Evolutionary conservation across 805 yeast species (phyloP), one percentile per base, ranked within the genome.

Genomic region (Metschnikowia continentalis): DNA sequence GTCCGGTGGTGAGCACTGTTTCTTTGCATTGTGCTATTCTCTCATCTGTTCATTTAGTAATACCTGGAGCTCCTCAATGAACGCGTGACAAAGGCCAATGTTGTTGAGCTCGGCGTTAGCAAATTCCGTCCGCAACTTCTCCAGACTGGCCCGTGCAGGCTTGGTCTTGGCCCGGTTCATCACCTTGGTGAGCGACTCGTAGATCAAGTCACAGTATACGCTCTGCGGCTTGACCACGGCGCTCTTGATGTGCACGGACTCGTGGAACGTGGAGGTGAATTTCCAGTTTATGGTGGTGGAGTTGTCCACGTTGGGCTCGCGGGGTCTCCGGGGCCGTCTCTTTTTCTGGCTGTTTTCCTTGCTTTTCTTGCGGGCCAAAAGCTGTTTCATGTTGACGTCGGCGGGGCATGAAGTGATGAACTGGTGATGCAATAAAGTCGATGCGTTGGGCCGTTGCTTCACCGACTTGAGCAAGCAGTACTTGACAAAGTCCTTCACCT

Each of bases 391-490:
- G 37, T 51, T 49, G 36, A 49, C 55, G 33, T 49, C 60, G 1
- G 36, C 20, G 6, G 55, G 50, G 35, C 61, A 50, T 6, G 60
- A 36, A 44, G 69, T 72, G 17, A 86, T 67, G 60, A 84, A 85
- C 46, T 74, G 73, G 45, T 76, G 78, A 41, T 75, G 76, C 51
- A 88, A 68, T 43, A 94, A 70, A 13, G 71, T 68, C 0, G 64
- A 53, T 0, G 92, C 88, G 15, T 80, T 66, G 0, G 92, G 90
- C 55, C 98, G 76, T 50, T 72, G 62, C 2, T 54, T 54, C 1
- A 96, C 94, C 53, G 82, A 80, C 64, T 85, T 89, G 19, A 76
- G 67, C 52, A 92, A 69, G 63, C 97, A 90, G 44, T 70, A 69
- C 32, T 73, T 70, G 32, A 86, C 81, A 67, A 92, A 88, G 50